A percentile compares a stretch with the other conserved stretches of the same genome.
Conservation (phyloP, 495 filamentous ascomycete genomes). For the Penicillium parvum region DNA sequence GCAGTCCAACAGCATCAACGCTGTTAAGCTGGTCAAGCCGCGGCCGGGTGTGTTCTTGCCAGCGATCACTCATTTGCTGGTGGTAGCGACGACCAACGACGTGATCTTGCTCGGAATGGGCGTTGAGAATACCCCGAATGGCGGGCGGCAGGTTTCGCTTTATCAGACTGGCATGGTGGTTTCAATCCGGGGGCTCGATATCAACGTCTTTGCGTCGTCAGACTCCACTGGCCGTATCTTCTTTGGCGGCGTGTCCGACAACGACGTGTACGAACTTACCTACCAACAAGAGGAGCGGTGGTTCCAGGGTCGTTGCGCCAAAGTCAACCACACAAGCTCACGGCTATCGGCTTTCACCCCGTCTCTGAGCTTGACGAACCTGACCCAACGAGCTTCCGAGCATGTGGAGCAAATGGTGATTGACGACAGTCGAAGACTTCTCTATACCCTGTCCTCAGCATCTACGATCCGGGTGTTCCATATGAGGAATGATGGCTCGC, state of each 20-base stretch:
- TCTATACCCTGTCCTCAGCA: slow-evolving; percentile 84
- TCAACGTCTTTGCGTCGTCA: slow-evolving; percentile 73
- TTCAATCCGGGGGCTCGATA: slow-evolving; percentile 63
- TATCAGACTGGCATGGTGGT: slow-evolving; percentile 82
- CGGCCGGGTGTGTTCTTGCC: slow-evolving; percentile 77
- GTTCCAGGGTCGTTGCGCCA: slow-evolving; percentile 79
- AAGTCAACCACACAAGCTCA: slow-evolving; percentile 80
- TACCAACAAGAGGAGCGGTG: slow-evolving; percentile 97
- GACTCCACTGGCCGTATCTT: slow-evolving; percentile 80
- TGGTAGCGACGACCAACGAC: slow-evolving; percentile 79
- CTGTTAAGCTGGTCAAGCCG: slow-evolving; percentile 77
- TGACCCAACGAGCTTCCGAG: slow-evolving; percentile 48
- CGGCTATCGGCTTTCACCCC: slow-evolving; percentile 69
- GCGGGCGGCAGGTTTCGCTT: slow-evolving; percentile 64
- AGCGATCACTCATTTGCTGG: slow-evolving; percentile 77
- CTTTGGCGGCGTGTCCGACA: slow-evolving; percentile 73
- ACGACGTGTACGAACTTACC: slow-evolving; percentile 85
- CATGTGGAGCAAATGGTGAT: slow-evolving; percentile 70
- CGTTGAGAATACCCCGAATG: slow-evolving; percentile 53
- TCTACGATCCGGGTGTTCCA: slow-evolving; percentile 86
- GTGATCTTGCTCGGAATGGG: slow-evolving; percentile 79
- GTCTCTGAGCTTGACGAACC: slow-evolving; percentile 43
- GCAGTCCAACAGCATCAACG: slow-evolving; percentile 75
- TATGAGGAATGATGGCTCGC: slow-evolving; percentile 52
- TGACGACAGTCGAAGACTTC: slow-evolving; percentile 79